phyloP scores from a whole-genome alignment of 2,329 filamentous ascomycete species.

The Falciphora oryzae region DNA sequence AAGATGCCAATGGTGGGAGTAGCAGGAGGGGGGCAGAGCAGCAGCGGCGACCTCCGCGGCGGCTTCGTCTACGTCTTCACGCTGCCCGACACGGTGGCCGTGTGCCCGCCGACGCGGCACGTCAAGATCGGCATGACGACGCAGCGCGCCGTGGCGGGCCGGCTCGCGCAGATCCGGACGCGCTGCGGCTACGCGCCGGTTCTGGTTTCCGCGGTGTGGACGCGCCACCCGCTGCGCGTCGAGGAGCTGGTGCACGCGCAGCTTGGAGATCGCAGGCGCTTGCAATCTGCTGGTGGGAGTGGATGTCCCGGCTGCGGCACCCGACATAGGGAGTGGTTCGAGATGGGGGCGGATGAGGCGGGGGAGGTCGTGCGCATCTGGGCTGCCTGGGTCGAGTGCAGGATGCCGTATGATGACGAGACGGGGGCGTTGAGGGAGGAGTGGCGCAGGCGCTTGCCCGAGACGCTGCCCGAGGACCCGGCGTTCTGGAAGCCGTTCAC shows the following conservation, averaged over 20 bases:
- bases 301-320: constrained; percentile 7
- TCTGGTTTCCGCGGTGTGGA: not conserved
- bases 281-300: not conserved
- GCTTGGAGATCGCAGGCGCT: not conserved
- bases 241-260: constrained; percentile 7
- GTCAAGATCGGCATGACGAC: constrained; percentile 11
- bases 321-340: constrained; percentile 10
- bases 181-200: constrained; percentile 1
- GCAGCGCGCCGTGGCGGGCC: not conserved
- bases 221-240: constrained; percentile 5
- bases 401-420: not conserved
- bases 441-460: not conserved
- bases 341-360: constrained; percentile 1
- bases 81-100: not conserved
- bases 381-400: not conserved
- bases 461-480: not conserved
- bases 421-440: constrained; percentile 2
- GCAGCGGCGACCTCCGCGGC: not conserved
- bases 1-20: not conserved
- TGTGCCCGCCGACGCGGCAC: constrained; percentile 5
- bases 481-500: not conserved
- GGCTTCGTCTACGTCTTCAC: constrained; percentile 7
- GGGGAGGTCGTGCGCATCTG: constrained; percentile 1
- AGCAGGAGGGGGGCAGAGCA: not conserved
- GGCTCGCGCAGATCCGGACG: not conserved